Percentiles rank a stretch among this genome's conserved stretches.
phyloP scores from a whole-genome alignment of 441 rosid species.

The Daphne laureola region DNA sequence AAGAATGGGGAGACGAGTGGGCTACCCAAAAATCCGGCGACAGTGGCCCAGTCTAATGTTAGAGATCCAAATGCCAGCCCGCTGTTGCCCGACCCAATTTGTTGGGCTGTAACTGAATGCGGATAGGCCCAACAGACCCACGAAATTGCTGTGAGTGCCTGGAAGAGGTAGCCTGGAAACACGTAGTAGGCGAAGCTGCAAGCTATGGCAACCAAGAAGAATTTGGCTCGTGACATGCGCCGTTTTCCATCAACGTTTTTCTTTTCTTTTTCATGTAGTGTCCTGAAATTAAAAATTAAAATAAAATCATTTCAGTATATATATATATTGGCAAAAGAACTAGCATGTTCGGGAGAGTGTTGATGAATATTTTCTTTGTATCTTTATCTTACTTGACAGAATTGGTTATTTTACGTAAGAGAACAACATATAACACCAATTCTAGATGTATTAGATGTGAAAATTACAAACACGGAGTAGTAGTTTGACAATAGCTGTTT shows the following conservation, averaged over 20 bases:
- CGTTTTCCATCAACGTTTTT: slow-evolving; percentile 9
- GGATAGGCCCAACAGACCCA: slow-evolving; percentile 85
- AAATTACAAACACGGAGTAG: too few relatives aligned
- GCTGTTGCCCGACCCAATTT: slow-evolving; percentile 73
- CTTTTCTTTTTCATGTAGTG: slow-evolving; percentile 28
- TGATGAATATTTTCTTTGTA: not conserved
- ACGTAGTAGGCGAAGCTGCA: slow-evolving; percentile 70
- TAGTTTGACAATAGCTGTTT: too few relatives aligned
- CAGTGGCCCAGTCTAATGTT: slow-evolving; percentile 73
- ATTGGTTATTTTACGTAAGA: too few relatives aligned
- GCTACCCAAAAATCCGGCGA: slow-evolving; percentile 67
- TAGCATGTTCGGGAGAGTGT: not conserved
- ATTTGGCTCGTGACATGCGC: slow-evolving; percentile 59
- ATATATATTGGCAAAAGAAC: not conserved
- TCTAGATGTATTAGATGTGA: too few relatives aligned
- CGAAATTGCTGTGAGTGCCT: slow-evolving; percentile 65
- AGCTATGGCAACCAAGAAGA: slow-evolving; percentile 61
- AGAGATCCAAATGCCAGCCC: slow-evolving; percentile 82
- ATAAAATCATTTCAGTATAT: not conserved
- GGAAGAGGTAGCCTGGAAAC: slow-evolving; percentile 73
- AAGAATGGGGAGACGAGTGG: slow-evolving; percentile 79
- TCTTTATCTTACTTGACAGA: too few relatives aligned
- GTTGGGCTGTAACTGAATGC: slow-evolving; percentile 77
- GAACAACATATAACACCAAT: too few relatives aligned
- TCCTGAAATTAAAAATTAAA: slow-evolving; percentile 13